Evolutionary conservation across 805 yeast genomes (phyloP).

Genomic region (Suhomyces sp.): DNA sequence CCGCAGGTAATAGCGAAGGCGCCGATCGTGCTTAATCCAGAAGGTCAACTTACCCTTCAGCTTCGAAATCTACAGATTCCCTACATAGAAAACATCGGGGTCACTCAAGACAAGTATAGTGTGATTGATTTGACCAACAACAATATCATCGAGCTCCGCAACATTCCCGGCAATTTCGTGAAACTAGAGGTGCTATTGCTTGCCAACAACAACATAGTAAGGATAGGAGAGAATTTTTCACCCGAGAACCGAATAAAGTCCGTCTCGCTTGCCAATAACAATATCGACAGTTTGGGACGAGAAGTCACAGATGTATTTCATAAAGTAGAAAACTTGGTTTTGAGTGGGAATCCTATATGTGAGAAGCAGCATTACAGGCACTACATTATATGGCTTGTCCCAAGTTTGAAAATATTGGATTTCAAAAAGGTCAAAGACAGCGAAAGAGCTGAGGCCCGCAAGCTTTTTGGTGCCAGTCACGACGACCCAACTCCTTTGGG

Average conservation of each 20-base stretch:
- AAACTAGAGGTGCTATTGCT: slow-evolving; percentile 53
- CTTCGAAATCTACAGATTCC: slow-evolving; percentile 33
- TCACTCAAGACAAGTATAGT: slow-evolving; percentile 35
- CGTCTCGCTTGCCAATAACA: slow-evolving; percentile 52
- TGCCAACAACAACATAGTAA: slow-evolving; percentile 58
- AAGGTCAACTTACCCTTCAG: slow-evolving; percentile 32
- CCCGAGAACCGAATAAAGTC: slow-evolving; percentile 41
- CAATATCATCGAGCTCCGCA: slow-evolving; percentile 53
- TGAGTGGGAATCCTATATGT: slow-evolving; percentile 60
- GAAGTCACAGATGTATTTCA: slow-evolving; percentile 30
- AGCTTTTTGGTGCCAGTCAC: slow-evolving; percentile 34
- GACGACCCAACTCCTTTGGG: slow-evolving; percentile 20
- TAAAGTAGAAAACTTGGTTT: slow-evolving; percentile 45
- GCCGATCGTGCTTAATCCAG: slow-evolving; percentile 32
- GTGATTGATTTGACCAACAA: slow-evolving; percentile 76
- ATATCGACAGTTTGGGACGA: slow-evolving; percentile 43
- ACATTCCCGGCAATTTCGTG: slow-evolving; percentile 39
- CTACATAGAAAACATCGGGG: slow-evolving; percentile 34
- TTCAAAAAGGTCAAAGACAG: slow-evolving; percentile 54
- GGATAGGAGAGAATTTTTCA: slow-evolving; percentile 34
- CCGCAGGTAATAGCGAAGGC: slow-evolving; percentile 29
- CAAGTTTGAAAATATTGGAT: slow-evolving; percentile 64
- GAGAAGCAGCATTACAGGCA: slow-evolving; percentile 52
- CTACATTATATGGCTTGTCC: slow-evolving; percentile 59
- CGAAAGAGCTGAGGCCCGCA: slow-evolving; percentile 49